phyloP scores from a whole-genome alignment of 306 rosid species.

The Quercus engelmannii region DNA sequence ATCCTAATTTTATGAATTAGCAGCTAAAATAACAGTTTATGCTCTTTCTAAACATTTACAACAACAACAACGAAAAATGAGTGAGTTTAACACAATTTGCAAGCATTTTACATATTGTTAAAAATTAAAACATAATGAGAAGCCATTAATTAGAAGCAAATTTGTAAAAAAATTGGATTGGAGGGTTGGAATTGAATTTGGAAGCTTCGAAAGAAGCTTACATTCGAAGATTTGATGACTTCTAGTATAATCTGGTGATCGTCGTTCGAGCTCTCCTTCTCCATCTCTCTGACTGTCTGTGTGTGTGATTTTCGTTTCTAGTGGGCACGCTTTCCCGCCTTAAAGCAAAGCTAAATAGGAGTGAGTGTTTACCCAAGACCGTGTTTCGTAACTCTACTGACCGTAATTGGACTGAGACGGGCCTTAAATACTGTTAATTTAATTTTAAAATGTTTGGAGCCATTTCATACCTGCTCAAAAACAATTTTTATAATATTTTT shows the following conservation, averaged over 20 bases:
- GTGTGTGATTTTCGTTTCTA: background rate
- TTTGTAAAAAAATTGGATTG: background rate
- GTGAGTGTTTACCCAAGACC: no score
- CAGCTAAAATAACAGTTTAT: background rate
- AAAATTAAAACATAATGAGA: background rate
- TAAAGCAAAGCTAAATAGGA: background rate
- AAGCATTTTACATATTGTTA: background rate
- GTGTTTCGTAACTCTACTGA: no score
- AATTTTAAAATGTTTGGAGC: no score
- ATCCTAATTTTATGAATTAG: background rate
- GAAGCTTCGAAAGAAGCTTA: constrained; percentile 23
- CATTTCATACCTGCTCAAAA: no score
- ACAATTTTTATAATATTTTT: no score
- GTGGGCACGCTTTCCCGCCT: constrained; percentile 40
- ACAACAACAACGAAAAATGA: no score
- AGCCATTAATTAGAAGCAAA: background rate
- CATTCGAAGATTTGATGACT: constrained; percentile 75
- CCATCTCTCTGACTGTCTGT: constrained; percentile 40
- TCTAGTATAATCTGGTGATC: constrained; percentile 46
- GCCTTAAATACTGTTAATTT: no score
- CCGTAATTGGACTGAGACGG: no score
- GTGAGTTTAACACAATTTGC: background rate
- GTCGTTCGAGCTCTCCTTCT: constrained; percentile 38
- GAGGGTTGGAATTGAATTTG: constrained; percentile 1
- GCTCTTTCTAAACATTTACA: background rate